Percentiles rank a stretch among this genome's conserved stretches.
Evolutionary conservation across 805 yeast genomes (phyloP).

Genomic region (Candida broadrunensis): DNA sequence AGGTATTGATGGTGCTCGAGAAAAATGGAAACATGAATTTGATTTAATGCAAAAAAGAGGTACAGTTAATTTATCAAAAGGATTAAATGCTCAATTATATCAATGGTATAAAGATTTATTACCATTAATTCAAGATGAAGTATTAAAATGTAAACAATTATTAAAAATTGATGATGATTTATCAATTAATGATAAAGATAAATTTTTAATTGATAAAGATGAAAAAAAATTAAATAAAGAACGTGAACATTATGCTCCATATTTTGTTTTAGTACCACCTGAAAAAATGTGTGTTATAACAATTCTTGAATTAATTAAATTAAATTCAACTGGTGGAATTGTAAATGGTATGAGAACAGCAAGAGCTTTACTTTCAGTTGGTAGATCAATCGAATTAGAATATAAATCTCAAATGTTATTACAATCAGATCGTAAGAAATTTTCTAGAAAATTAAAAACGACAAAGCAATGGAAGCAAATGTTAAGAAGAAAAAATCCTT

Average conservation of each 20-base stretch:
- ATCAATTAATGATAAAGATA: constrained; percentile 20
- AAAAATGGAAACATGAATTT: constrained; percentile 83
- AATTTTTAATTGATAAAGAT: constrained; percentile 11
- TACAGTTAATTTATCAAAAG: constrained; percentile 32
- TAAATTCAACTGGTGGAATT: constrained; percentile 72
- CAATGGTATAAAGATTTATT: constrained; percentile 77
- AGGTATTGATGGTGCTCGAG: constrained; percentile 81
- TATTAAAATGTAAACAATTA: constrained; percentile 50
- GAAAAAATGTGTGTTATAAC: constrained; percentile 82
- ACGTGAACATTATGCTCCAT: constrained; percentile 71
- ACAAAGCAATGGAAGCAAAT: constrained; percentile 47
- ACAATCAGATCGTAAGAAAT: constrained; percentile 6
- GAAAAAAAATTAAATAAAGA: constrained; percentile 24
- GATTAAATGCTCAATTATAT: constrained; percentile 73
- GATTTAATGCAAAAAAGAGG: constrained; percentile 65
- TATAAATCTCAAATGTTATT: constrained; percentile 60
- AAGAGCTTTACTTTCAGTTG: constrained; percentile 75
- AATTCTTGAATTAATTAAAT: constrained; percentile 73
- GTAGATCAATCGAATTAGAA: constrained; percentile 82
- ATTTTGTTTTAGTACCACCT: constrained; percentile 65
- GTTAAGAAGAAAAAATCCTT: constrained; percentile 19
- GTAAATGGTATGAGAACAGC: constrained; percentile 83
- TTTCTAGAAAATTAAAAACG: constrained; percentile 41
- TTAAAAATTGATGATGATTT: too few relatives aligned
- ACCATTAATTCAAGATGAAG: constrained; percentile 69